These are phyloP conservation scores for Sugiyamaella lignohabitans DNA, from an alignment of 805 yeast species.

Conservation along the genomic window DNA sequence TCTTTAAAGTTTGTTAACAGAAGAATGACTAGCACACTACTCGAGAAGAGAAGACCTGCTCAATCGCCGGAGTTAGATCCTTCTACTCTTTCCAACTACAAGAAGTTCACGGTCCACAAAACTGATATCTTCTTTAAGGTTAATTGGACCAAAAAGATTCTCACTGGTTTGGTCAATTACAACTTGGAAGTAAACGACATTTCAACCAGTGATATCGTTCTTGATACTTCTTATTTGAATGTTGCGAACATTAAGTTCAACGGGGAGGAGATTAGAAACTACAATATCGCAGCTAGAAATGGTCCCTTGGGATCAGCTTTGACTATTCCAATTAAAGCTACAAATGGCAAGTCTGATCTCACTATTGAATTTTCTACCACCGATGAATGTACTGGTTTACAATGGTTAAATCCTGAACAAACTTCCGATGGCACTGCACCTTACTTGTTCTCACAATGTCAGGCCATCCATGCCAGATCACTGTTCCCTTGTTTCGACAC, in stretches of 20 bases:
- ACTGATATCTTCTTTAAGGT: conserved; percentile 51
- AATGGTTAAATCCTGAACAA: conserved; percentile 69
- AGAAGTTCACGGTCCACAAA: conserved; percentile 42
- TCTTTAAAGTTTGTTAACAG: background rate
- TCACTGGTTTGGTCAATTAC: conserved; percentile 52
- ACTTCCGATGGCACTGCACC: conserved; percentile 67
- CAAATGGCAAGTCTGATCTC: conserved; percentile 10
- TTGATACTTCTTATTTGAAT: conserved; percentile 64
- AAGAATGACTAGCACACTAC: conserved; percentile 2
- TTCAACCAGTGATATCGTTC: conserved; percentile 35
- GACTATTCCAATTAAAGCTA: conserved; percentile 23
- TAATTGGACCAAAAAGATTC: conserved; percentile 44
- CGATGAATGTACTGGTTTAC: conserved; percentile 70
- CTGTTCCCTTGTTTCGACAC: conserved; percentile 89
- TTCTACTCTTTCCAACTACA: conserved; percentile 73
- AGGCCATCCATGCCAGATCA: conserved; percentile 85
- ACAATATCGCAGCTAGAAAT: conserved; percentile 28
- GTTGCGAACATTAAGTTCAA: conserved; percentile 43
- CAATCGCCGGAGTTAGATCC: conserved; percentile 45
- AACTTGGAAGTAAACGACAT: conserved; percentile 30
- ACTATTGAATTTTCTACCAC: conserved; percentile 62
- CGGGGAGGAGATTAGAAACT: conserved; percentile 28
- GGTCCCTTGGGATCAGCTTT: conserved; percentile 42
- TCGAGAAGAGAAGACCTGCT: conserved; percentile 11
- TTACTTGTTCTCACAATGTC: conserved; percentile 80